These are phyloP conservation scores for Creolimax fragrantissima DNA, from an alignment of 78 protist species.

Conservation along the genomic window DNA sequence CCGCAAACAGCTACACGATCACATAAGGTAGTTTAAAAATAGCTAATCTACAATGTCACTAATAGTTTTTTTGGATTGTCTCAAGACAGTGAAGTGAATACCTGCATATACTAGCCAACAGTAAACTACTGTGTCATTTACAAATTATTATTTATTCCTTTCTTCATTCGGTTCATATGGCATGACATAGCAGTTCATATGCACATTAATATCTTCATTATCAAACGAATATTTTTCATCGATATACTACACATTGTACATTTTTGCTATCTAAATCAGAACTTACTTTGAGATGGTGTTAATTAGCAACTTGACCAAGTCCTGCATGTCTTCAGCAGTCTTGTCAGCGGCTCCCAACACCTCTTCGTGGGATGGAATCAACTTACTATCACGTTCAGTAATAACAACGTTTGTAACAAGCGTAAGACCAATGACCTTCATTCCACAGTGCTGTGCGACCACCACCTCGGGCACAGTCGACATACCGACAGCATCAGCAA, in stretches of 20 bases:
- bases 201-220: too few species aligned
- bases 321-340: not conserved
- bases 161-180: too few species aligned
- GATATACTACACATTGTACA: not conserved
- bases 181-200: too few species aligned
- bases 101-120: too few species aligned
- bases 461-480: slow-evolving; percentile 41
- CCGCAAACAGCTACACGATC: too few species aligned
- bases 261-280: not conserved
- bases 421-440: not conserved
- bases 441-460: slow-evolving; percentile 30
- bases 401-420: not conserved
- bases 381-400: not conserved
- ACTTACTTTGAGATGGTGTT: not conserved
- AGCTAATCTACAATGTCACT: too few species aligned
- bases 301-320: not conserved
- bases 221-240: not conserved
- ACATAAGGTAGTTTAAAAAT: too few species aligned
- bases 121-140: too few species aligned
- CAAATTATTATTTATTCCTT: too few species aligned
- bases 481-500: slow-evolving; percentile 46
- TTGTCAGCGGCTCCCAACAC: not conserved
- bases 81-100: too few species aligned
- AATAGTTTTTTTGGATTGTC: too few species aligned
- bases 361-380: not conserved